phyloP scores from a whole-genome alignment of 306 rosid species.

The Benincasa hispida region DNA sequence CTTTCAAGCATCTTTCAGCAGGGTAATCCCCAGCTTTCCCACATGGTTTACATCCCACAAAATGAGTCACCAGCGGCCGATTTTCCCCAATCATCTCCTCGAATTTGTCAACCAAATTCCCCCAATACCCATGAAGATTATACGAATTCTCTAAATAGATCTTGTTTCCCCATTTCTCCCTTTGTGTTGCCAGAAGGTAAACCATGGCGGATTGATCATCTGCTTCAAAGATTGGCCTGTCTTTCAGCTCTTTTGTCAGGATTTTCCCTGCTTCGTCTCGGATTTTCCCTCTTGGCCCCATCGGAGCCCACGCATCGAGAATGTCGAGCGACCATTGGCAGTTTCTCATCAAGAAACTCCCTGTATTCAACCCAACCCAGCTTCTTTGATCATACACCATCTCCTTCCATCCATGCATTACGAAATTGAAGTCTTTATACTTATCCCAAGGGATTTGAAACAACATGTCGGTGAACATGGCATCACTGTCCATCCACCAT shows the following conservation, averaged over 20 bases:
- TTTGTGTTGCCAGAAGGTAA: conserved; percentile 39
- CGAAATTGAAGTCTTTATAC: conserved; percentile 46
- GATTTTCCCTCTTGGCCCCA: conserved; percentile 75
- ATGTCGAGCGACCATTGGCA: conserved; percentile 72
- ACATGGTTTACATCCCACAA: conserved; percentile 87
- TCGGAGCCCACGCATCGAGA: conserved; percentile 84
- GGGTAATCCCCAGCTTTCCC: conserved; percentile 79
- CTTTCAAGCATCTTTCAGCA: conserved; percentile 65
- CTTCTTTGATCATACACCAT: conserved; percentile 71
- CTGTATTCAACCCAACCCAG: conserved; percentile 84
- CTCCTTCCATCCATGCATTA: conserved; percentile 80
- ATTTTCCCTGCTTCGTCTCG: conserved; percentile 72
- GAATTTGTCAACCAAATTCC: conserved; percentile 65
- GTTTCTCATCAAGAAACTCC: conserved; percentile 55
- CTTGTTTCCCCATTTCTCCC: conserved; percentile 48
- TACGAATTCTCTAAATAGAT: conserved; percentile 61
- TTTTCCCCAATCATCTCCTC: conserved; percentile 56
- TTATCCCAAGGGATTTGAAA: conserved; percentile 77
- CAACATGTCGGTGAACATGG: conserved; percentile 83
- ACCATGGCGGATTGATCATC: conserved; percentile 84
- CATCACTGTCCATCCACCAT: conserved; percentile 97
- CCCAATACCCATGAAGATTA: conserved; percentile 81
- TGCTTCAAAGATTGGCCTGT: conserved; percentile 65
- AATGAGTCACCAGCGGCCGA: conserved; percentile 87
- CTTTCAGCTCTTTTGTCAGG: conserved; percentile 46